A percentile compares a stretch with the other conserved stretches of the same genome.
phyloP scores from a whole-genome alignment of 805 yeast genomes.

The Wickerhamiella qilinensis region DNA sequence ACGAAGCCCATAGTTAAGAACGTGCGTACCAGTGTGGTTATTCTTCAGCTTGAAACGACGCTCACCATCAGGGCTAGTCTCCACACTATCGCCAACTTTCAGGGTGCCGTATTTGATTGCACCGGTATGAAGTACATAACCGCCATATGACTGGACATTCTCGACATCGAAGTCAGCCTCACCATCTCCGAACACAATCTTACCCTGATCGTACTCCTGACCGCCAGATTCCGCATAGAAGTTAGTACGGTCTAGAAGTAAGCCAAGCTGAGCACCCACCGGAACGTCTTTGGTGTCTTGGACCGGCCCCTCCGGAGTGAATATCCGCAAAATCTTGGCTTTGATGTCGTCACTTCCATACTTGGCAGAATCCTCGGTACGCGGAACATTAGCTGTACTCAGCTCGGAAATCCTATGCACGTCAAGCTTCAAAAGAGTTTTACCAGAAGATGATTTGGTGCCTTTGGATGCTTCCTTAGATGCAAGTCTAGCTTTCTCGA shows the following conservation, averaged over 20 bases:
- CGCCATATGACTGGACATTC: slow-evolving; percentile 85
- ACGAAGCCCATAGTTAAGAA: slow-evolving; percentile 76
- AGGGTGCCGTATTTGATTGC: slow-evolving; percentile 59
- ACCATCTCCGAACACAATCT: slow-evolving; percentile 78
- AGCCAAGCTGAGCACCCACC: slow-evolving; percentile 46
- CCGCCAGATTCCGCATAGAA: slow-evolving; percentile 99
- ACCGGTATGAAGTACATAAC: slow-evolving; percentile 94
- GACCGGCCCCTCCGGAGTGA: slow-evolving; percentile 43
- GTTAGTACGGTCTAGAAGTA: slow-evolving; percentile 76
- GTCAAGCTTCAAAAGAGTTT: slow-evolving; percentile 58
- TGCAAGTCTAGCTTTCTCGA: slow-evolving; percentile 76
- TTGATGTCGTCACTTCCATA: slow-evolving; percentile 47
- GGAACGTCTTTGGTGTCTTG: slow-evolving; percentile 23
- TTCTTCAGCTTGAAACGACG: slow-evolving; percentile 94
- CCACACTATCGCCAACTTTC: slow-evolving; percentile 49
- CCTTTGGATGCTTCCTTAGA: slow-evolving; percentile 94
- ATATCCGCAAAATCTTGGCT: slow-evolving; percentile 56
- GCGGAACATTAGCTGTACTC: slow-evolving; percentile 42
- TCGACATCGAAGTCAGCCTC: slow-evolving; percentile 73
- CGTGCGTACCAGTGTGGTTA: slow-evolving; percentile 97
- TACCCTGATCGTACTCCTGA: slow-evolving; percentile 93
- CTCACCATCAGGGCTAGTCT: slow-evolving; percentile 78
- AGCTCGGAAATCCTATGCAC: slow-evolving; percentile 77
- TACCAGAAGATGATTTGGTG: slow-evolving; percentile 46
- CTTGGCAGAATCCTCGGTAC: slow-evolving; percentile 72